These are phyloP conservation scores for Fistulinella prunicolor DNA, from an alignment of 768 basidiomycete genomes.

Conservation along the genomic window DNA sequence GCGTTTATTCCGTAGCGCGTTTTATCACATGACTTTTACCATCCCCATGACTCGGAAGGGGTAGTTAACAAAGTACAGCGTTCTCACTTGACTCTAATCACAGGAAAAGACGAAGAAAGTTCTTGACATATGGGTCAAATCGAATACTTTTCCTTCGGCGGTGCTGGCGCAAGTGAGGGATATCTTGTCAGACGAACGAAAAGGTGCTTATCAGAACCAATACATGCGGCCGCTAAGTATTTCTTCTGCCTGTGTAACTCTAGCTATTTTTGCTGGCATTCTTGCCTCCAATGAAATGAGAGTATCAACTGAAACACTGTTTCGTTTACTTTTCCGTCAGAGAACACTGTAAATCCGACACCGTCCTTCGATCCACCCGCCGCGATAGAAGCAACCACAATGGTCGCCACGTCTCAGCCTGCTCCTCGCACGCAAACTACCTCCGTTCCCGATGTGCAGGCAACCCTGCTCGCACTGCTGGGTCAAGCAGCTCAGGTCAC, in stretches of 20 bases:
- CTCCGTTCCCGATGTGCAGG: conserved; percentile 44
- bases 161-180: conserved; percentile 72
- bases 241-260: conserved; percentile 62
- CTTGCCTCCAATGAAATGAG: conserved; percentile 50
- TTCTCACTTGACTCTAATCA: conserved; percentile 36
- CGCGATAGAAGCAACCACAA: conserved; percentile 30
- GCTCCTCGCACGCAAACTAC: conserved; percentile 26
- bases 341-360: conserved; percentile 40
- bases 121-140: conserved; percentile 95
- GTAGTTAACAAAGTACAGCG: conserved; percentile 41
- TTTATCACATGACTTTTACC: conserved; percentile 28
- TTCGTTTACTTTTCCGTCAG: conserved; percentile 60
- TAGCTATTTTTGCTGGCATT: conserved; percentile 48
- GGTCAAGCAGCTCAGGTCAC: conserved; percentile 58
- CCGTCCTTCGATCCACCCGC: conserved; percentile 39
- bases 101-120: conserved; percentile 98
- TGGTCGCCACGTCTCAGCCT: conserved; percentile 26
- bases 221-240: conserved; percentile 79
- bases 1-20: conserved; percentile 20
- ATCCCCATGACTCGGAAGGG: conserved; percentile 16
- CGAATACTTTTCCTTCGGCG: conserved; percentile 79
- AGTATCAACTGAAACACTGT: conserved; percentile 60
- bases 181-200: conserved; percentile 62
- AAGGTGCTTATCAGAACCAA: conserved; percentile 84
- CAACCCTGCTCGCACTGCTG: conserved; percentile 65